Evolutionary conservation across 2,329 filamentous ascomycete species (phyloP), one percentile per base, ranked within the genome.

Genomic region (Bretziella fagacearum): DNA sequence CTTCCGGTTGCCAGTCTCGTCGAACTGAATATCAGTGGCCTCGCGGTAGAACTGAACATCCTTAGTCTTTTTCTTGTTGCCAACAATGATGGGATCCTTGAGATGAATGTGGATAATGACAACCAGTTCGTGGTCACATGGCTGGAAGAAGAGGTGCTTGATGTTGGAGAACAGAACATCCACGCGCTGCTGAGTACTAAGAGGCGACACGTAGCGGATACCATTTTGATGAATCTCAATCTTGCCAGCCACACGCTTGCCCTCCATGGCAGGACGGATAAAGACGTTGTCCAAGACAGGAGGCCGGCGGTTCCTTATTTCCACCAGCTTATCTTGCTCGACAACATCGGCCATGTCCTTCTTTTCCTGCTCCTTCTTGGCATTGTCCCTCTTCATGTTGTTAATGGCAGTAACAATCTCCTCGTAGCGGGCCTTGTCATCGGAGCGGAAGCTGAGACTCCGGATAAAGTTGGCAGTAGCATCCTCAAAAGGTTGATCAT

Each of bases 281-380:
- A 89, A 98, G 56, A 98, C 85, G 59, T 95, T 91, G 52, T 93
- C 84, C 56, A 98, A 73, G 52, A 89, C 81, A 54, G 82, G 77
- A 27, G 91, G 91, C 49, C 91, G 84, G 53, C 91, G 86, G 63
- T 91, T 94, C 69, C 91, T 74, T 55, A 96, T 87, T 59, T 95
- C 87, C 55, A 93, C 70, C 45, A 98, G 76, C 67, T 98, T 98
- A 61, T 98, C 91, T 62, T 98, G 91, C 63, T 96, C 91, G 4
- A 98, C 87, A 18, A 98, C 91, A 62, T 98, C 91, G 60, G 98
- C 91, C 82, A 98, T 82, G 56, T 98, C 89, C 67, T 98, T 98
- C 76, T 96, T 95, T 64, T 95, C 89, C 57, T 95, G 87, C 62
- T 98, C 91, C 56, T 85, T 83, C 63, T 93, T 87, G 35, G 84